Percentiles rank a stretch among this genome's conserved stretches.
Conservation (phyloP, 129 eudicot genomes). For the Daucus carota region DH1_v3.0 NC_030386.2:19595501-19596000, state of each 20-base stretch:
- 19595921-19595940: not conserved
- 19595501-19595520: conserved; percentile 35
- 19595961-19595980: no score
- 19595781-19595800: not conserved
- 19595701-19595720: conserved; percentile 22
- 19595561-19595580: conserved; percentile 24
- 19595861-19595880: not conserved
- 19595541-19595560: conserved; percentile 27
- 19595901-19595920: not conserved
- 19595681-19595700: not conserved
- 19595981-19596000: no score
- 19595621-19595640: not conserved
- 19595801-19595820: not conserved
- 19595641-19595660: not conserved
- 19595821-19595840: not conserved
- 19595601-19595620: not conserved
- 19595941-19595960: not conserved
- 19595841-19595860: not conserved
- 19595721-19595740: conserved; percentile 15
- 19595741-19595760: conserved; percentile 25
- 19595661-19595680: not conserved
- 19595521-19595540: conserved; percentile 26
- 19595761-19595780: conserved; percentile 17
- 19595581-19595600: conserved; percentile 28
- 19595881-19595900: not conserved